A percentile compares a stretch with the other conserved stretches of the same genome.
Evolutionary conservation across 768 basidiomycete genomes (phyloP).

Genomic region (Lactarius quietus): DNA sequence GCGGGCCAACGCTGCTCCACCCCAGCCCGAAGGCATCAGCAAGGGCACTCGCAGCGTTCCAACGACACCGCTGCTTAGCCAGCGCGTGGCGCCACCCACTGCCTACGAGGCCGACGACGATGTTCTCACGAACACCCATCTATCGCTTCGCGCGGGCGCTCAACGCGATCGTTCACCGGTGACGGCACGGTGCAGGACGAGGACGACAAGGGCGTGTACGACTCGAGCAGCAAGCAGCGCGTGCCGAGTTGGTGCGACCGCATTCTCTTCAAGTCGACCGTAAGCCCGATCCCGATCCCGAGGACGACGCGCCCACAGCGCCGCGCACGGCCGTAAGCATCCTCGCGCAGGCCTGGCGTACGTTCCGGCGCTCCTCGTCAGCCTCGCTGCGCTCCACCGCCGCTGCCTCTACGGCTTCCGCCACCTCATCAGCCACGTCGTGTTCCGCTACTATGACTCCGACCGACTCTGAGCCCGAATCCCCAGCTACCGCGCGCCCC

Average conservation of each 20-base stretch:
- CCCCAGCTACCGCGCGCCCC: background rate
- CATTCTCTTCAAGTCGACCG: slow-evolving; percentile 76
- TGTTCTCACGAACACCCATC: slow-evolving; percentile 1
- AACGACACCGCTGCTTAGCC: slow-evolving; percentile 19
- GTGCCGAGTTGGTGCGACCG: slow-evolving; percentile 91
- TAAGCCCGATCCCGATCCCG: slow-evolving; percentile 45
- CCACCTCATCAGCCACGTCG: background rate
- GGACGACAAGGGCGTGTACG: slow-evolving; percentile 65
- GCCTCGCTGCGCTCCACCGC: slow-evolving; percentile 16
- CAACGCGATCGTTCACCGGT: slow-evolving; percentile 23
- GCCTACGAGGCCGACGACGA: background rate
- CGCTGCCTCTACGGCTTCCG: background rate
- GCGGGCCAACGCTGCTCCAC: background rate
- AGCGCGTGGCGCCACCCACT: background rate
- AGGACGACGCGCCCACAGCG: slow-evolving; percentile 35
- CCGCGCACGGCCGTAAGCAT: slow-evolving; percentile 29
- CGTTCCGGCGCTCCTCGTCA: slow-evolving; percentile 17
- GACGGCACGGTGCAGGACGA: slow-evolving; percentile 38
- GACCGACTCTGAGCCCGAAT: slow-evolving; percentile 1
- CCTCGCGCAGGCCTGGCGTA: slow-evolving; percentile 27
- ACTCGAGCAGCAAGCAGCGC: slow-evolving; percentile 75
- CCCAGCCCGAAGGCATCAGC: background rate
- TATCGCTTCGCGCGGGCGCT: slow-evolving; percentile 2
- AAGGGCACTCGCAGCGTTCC: slow-evolving; percentile 10
- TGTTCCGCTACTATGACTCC: background rate